Percentiles rank a stretch among this genome's conserved stretches.
phyloP scores from a whole-genome alignment of 768 basidiomycete genomes.

The Pleurotus tuoliensis region DNA sequence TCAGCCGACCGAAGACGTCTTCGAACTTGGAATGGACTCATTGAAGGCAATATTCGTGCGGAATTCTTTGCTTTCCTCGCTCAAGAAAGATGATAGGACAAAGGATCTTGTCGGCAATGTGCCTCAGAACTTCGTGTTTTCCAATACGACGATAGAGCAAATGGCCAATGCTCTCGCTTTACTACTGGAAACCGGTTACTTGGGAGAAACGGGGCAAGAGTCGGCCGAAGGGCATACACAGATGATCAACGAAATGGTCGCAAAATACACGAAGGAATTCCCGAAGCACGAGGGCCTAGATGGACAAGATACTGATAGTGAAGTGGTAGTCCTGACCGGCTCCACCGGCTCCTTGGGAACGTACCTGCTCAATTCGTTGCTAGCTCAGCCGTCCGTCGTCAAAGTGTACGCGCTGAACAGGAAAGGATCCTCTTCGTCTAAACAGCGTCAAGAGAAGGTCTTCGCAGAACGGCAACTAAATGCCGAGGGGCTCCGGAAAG shows the following conservation, averaged over 20 bases:
- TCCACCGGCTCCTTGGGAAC: conserved; percentile 17
- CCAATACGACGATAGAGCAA: not conserved
- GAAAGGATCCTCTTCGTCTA: not conserved
- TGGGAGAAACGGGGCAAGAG: not conserved
- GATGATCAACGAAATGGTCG: not conserved
- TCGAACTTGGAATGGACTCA: not conserved
- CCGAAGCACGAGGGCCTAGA: not conserved
- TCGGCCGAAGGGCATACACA: not conserved
- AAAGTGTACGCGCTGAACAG: conserved; percentile 19
- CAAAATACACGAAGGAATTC: not conserved
- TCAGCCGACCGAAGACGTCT: not conserved
- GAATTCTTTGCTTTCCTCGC: not conserved
- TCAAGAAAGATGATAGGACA: not conserved
- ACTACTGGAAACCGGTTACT: not conserved
- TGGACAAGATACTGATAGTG: not conserved
- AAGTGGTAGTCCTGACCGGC: conserved; percentile 16
- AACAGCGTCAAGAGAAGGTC: not conserved
- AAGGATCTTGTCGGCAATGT: not conserved
- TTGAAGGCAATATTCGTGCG: not conserved
- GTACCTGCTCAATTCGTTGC: conserved; percentile 11
- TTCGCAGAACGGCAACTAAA: not conserved
- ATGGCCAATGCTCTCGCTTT: not conserved
- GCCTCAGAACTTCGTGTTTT: not conserved
- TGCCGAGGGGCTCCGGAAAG: not conserved
- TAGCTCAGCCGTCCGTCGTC: conserved; percentile 6